phyloP scores from a whole-genome alignment of 345 rosid genomes.

The Populus ilicifolia region DNA sequence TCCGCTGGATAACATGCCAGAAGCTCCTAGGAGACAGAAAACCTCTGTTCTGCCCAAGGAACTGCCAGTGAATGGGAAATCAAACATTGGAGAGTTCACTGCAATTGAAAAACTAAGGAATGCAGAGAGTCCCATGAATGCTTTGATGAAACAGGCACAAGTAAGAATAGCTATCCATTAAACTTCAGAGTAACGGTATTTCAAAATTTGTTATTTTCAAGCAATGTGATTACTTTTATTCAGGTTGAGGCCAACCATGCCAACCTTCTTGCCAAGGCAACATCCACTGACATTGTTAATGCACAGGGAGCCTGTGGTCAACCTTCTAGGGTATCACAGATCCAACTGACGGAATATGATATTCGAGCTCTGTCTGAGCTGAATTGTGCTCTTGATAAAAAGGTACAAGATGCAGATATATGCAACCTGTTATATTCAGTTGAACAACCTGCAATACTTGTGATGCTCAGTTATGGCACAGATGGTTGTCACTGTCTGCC shows the following conservation, averaged over 20 bases:
- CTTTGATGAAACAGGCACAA: constrained; percentile 39
- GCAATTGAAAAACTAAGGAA: constrained; percentile 42
- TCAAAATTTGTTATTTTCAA: not conserved
- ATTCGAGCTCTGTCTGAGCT: constrained; percentile 49
- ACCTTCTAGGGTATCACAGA: constrained; percentile 29
- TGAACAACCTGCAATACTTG: not conserved
- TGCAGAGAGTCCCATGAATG: constrained; percentile 36
- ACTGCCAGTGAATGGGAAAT: constrained; percentile 41
- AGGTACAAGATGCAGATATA: constrained; percentile 37
- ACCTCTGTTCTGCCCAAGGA: constrained; percentile 42
- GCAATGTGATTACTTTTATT: not conserved
- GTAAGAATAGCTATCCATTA: constrained; percentile 20
- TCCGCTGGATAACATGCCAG: constrained; percentile 86
- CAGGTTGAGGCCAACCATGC: constrained; percentile 46
- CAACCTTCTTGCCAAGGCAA: constrained; percentile 35
- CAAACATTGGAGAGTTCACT: constrained; percentile 37
- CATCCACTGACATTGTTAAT: constrained; percentile 28
- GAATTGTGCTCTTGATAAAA: constrained; percentile 45
- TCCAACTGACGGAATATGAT: constrained; percentile 60
- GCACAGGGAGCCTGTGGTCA: constrained; percentile 38
- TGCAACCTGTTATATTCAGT: not conserved
- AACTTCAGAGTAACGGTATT: not conserved
- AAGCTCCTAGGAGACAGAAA: constrained; percentile 64
- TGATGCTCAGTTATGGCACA: not conserved
- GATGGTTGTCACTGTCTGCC: not conserved